Percentiles rank a stretch among this genome's conserved stretches.
These are phyloP conservation scores for Clarireedia paspali DNA, from an alignment of 2,329 filamentous ascomycete species.

Conservation along the genomic window DNA sequence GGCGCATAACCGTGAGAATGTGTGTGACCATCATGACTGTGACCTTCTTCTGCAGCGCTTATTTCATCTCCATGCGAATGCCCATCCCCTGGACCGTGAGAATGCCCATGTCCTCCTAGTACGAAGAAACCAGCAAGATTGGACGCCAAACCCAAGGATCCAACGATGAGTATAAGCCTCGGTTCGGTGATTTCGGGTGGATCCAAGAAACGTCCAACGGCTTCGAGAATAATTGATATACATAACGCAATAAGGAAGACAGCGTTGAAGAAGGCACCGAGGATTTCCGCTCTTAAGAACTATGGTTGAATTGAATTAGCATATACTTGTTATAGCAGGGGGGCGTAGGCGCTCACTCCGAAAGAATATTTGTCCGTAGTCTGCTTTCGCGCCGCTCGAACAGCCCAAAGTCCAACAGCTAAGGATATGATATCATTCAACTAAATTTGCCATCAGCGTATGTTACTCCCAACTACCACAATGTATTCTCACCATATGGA, in stretches of 20 bases:
- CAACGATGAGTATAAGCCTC: slow-evolving; percentile 81
- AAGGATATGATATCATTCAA: slow-evolving; percentile 97
- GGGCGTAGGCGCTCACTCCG: slow-evolving; percentile 52
- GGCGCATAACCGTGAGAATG: slow-evolving; percentile 27
- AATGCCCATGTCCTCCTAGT: slow-evolving; percentile 88
- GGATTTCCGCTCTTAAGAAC: slow-evolving; percentile 96
- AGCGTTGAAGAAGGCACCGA: slow-evolving; percentile 93
- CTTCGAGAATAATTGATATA: slow-evolving; percentile 92
- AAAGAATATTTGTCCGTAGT: slow-evolving; percentile 92
- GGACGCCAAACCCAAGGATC: slow-evolving; percentile 74
- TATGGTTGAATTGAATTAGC: slow-evolving; percentile 29
- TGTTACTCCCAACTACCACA: not conserved
- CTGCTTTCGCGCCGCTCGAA: slow-evolving; percentile 76
- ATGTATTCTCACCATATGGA: slow-evolving; percentile 72
- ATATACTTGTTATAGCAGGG: slow-evolving; percentile 11
- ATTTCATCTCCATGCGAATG: slow-evolving; percentile 33
- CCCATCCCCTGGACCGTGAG: slow-evolving; percentile 55
- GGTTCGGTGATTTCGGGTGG: slow-evolving; percentile 83
- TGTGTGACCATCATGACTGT: slow-evolving; percentile 32
- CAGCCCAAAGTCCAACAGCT: slow-evolving; percentile 88
- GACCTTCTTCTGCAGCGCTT: slow-evolving; percentile 26
- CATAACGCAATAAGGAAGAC: slow-evolving; percentile 96
- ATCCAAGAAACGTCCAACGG: slow-evolving; percentile 84
- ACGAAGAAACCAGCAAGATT: slow-evolving; percentile 86
- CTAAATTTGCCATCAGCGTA: slow-evolving; percentile 35